phyloP scores from a whole-genome alignment of 2,329 filamentous ascomycete species.

The Bipolaris oryzae region DNA sequence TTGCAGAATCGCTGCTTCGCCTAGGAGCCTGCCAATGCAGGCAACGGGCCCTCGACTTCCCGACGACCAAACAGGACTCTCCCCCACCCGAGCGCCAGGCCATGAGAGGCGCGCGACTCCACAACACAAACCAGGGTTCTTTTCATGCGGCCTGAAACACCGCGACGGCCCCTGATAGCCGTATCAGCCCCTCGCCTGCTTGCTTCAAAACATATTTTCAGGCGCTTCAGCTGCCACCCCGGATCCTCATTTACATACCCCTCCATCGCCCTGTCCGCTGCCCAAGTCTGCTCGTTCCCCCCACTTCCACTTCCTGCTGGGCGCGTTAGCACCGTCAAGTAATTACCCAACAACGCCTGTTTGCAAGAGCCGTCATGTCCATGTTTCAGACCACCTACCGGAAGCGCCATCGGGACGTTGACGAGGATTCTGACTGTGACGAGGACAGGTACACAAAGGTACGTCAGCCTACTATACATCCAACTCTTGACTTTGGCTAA shows the following conservation, averaged over 20 bases:
- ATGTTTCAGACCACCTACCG: constrained; percentile 36
- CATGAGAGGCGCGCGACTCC: constrained; percentile 21
- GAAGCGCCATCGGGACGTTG: constrained; percentile 44
- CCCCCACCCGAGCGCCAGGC: constrained; percentile 21
- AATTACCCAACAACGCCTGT: constrained; percentile 1
- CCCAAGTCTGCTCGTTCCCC: constrained; percentile 17
- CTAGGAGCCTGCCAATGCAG: constrained; percentile 8
- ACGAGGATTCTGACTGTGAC: constrained; percentile 41
- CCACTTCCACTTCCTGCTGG: constrained; percentile 31
- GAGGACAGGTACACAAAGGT: constrained; percentile 43
- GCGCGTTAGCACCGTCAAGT: constrained; percentile 19
- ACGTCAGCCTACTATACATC: constrained; percentile 10
- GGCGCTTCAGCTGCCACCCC: constrained; percentile 21
- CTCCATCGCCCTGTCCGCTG: constrained; percentile 16
- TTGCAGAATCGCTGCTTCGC: constrained; percentile 11
- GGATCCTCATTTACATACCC: constrained; percentile 18
- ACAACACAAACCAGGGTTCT: constrained; percentile 19
- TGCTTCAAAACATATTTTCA: constrained; percentile 41
- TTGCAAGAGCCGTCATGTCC: constrained; percentile 34
- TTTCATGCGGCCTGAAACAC: constrained; percentile 44
- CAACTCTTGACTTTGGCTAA: constrained; percentile 15
- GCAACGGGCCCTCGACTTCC: constrained; percentile 11
- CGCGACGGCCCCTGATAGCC: constrained; percentile 41
- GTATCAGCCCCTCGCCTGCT: constrained; percentile 26
- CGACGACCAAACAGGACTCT: constrained; percentile 4